Evolutionary conservation across 2,329 filamentous ascomycete species (phyloP).

Genomic region (Curvularia sp.): DNA sequence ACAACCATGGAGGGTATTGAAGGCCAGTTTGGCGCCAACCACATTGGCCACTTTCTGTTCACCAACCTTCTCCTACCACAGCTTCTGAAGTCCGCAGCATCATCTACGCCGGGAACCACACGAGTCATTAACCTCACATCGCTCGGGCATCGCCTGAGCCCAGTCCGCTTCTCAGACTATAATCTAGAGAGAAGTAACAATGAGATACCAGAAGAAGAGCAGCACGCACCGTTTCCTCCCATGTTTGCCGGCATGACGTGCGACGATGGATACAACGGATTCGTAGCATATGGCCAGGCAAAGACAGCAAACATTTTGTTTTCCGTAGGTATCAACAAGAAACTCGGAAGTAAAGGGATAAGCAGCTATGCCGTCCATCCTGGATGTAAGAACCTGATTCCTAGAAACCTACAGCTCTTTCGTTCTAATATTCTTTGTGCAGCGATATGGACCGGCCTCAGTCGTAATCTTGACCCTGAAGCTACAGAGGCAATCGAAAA

Average conservation of each 20-base stretch:
- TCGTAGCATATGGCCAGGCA: conserved; percentile 41
- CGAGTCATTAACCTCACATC: conserved; percentile 44
- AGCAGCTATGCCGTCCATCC: conserved; percentile 44
- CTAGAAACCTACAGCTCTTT: neutral
- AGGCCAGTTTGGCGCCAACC: conserved; percentile 57
- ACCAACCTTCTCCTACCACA: conserved; percentile 54
- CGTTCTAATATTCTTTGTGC: conserved; percentile 7
- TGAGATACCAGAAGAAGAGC: conserved; percentile 39
- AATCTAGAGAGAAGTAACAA: conserved; percentile 45
- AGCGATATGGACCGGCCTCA: conserved; percentile 44
- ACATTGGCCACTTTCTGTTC: conserved; percentile 58
- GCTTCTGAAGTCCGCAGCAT: conserved; percentile 44
- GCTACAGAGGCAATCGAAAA: conserved; percentile 37
- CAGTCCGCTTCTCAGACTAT: conserved; percentile 55
- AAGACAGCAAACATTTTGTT: conserved; percentile 46
- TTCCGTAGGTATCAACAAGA: conserved; percentile 34
- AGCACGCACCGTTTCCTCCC: conserved; percentile 25
- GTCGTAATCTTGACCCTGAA: conserved; percentile 37
- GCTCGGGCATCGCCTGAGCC: conserved; percentile 39
- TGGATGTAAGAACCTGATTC: conserved; percentile 34
- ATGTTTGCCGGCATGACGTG: conserved; percentile 24
- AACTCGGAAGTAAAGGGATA: conserved; percentile 31
- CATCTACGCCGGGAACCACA: conserved; percentile 38
- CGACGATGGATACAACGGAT: conserved; percentile 37
- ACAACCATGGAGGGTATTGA: conserved; percentile 57